Conservation (phyloP, 768 basidiomycete genomes). For the Boletellus emodensis region DNA sequence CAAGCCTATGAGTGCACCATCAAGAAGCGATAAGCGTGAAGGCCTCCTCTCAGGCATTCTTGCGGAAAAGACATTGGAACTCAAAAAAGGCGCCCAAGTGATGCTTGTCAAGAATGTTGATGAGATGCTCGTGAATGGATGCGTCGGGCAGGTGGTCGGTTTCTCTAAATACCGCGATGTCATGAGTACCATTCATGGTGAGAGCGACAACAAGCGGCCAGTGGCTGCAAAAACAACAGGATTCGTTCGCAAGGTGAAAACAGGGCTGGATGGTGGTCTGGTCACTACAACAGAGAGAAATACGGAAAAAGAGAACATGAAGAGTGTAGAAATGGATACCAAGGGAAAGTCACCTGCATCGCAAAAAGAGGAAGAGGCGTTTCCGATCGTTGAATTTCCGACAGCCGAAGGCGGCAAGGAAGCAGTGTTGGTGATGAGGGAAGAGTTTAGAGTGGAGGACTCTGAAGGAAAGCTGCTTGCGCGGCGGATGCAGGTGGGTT, state of each 20-base stretch:
- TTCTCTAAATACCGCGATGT: conserved; percentile 38
- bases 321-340: conserved; percentile 14
- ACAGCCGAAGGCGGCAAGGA: conserved; percentile 40
- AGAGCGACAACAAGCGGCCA: conserved; percentile 23
- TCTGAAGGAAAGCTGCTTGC: conserved; percentile 48
- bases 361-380: conserved; percentile 38
- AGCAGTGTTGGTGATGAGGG: conserved; percentile 45
- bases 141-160: conserved; percentile 56
- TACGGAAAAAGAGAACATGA: conserved; percentile 35
- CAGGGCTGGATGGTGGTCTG: conserved; percentile 28
- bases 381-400: conserved; percentile 46
- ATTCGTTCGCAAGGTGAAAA: conserved; percentile 32
- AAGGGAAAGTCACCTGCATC: conserved; percentile 26
- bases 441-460: conserved; percentile 53
- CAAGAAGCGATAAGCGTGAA: conserved; percentile 36
- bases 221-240: conserved; percentile 29
- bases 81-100: conserved; percentile 61
- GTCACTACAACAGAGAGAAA: conserved; percentile 2
- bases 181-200: conserved; percentile 13
- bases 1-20: conserved; percentile 17
- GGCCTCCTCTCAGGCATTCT: conserved; percentile 61
- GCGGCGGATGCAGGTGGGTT: conserved; percentile 41
- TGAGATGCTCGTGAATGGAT: conserved; percentile 61
- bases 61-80: conserved; percentile 49
- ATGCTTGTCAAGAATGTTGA: conserved; percentile 73